These are phyloP conservation scores for Nakazawaea sp. DNA, from an alignment of 805 yeast genomes.

Conservation along the genomic window DNA sequence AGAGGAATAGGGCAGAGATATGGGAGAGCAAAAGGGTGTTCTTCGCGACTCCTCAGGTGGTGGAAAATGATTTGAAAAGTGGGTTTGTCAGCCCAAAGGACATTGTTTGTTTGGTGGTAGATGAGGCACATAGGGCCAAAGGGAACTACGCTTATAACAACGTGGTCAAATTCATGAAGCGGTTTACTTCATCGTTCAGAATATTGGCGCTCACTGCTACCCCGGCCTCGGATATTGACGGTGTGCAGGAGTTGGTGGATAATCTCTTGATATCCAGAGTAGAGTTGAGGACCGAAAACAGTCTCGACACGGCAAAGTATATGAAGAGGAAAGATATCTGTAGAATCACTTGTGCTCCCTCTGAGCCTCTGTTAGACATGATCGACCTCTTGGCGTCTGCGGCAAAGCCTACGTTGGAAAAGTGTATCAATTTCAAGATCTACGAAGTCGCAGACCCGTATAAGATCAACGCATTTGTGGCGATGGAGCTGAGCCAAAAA, in stretches of 20 bases:
- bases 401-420: constrained; percentile 54
- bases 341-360: constrained; percentile 47
- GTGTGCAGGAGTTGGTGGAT: constrained; percentile 78
- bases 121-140: constrained; percentile 93
- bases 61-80: constrained; percentile 76
- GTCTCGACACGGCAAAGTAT: constrained; percentile 73
- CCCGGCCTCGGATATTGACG: constrained; percentile 83
- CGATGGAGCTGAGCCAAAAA: constrained; percentile 61
- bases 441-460: constrained; percentile 63
- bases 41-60: constrained; percentile 94
- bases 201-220: constrained; percentile 91
- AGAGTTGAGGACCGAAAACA: constrained; percentile 81
- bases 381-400: constrained; percentile 55
- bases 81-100: constrained; percentile 74
- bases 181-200: constrained; percentile 63
- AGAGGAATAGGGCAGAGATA: constrained; percentile 58
- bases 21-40: constrained; percentile 78
- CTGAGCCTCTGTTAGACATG: constrained; percentile 48
- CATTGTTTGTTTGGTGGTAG: constrained; percentile 73
- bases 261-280: constrained; percentile 68
- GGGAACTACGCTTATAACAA: constrained; percentile 87
- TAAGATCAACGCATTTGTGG: constrained; percentile 60
- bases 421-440: constrained; percentile 57
- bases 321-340: constrained; percentile 63
- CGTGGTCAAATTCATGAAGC: constrained; percentile 60